Percentiles rank a stretch among this genome's conserved stretches.
Evolutionary conservation across 331 rosid genomes (phyloP).

Genomic region (Pyracantha coccinea): DNA sequence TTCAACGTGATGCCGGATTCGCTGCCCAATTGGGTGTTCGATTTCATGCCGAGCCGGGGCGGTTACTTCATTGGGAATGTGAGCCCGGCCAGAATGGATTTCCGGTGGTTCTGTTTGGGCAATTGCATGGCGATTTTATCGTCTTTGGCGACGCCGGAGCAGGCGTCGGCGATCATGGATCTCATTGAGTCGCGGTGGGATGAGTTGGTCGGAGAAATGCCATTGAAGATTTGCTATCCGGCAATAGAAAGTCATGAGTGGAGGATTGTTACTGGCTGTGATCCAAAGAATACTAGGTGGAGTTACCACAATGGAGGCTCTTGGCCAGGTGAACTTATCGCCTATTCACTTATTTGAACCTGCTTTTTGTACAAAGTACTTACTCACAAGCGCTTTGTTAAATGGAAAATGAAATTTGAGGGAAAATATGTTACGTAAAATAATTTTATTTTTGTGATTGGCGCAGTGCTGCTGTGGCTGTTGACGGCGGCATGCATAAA

Average conservation of each 20-base stretch:
- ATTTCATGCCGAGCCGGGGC: constrained; percentile 26
- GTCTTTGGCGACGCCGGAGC: constrained; percentile 28
- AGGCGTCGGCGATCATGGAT: constrained; percentile 32
- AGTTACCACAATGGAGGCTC: constrained; percentile 40
- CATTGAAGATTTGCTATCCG: constrained; percentile 29
- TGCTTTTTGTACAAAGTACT: not conserved
- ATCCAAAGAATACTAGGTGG: constrained; percentile 34
- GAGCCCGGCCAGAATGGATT: constrained; percentile 35
- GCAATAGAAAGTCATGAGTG: constrained; percentile 20
- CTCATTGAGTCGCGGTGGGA: constrained; percentile 30
- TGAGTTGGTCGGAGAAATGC: constrained; percentile 31
- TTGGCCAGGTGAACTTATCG: constrained; percentile 26
- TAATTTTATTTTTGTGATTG: not conserved
- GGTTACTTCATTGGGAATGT: constrained; percentile 33
- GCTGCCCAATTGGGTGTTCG: constrained; percentile 30
- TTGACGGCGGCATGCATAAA: constrained; percentile 29
- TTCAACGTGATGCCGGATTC: constrained; percentile 35
- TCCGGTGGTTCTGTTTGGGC: constrained; percentile 34
- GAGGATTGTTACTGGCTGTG: constrained; percentile 25
- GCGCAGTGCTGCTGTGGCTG: constrained; percentile 27
- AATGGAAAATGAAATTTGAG: not conserved
- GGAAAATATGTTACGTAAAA: not conserved
- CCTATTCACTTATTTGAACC: not conserved
- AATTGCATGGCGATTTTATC: constrained; percentile 29
- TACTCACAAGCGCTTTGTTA: not conserved